Conservation (phyloP, 306 rosid genomes). For the Fragaria vesca region DNA sequence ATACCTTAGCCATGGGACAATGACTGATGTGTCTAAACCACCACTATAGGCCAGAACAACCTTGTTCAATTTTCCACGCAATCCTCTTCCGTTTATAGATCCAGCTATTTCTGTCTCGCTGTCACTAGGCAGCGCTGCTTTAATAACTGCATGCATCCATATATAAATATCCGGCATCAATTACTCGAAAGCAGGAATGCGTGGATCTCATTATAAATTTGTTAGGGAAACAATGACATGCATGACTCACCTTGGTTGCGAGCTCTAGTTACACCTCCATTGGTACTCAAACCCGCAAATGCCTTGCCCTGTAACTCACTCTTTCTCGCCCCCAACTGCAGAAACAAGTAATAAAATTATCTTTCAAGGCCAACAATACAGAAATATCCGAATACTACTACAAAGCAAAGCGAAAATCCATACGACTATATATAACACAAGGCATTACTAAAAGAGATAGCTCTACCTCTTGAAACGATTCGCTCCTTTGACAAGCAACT, state of each 20-base stretch:
- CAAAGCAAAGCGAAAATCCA: neutral
- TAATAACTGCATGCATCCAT: slow-evolving; percentile 43
- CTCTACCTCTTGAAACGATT: slow-evolving; percentile 31
- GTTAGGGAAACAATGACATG: neutral
- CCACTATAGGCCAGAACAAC: slow-evolving; percentile 97
- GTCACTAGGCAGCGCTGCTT: slow-evolving; percentile 42
- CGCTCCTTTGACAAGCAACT: slow-evolving; percentile 19
- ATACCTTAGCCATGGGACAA: slow-evolving; percentile 95
- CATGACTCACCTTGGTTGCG: slow-evolving; percentile 46
- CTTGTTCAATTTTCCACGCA: slow-evolving; percentile 84
- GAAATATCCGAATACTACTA: neutral
- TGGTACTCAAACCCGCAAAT: slow-evolving; percentile 15
- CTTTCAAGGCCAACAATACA: neutral
- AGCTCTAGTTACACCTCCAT: slow-evolving; percentile 32
- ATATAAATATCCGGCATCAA: slow-evolving; percentile 11
- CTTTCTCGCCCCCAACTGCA: slow-evolving; percentile 47
- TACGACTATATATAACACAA: neutral
- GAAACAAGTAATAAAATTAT: neutral
- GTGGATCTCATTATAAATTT: too few relatives aligned
- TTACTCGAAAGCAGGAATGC: too few relatives aligned
- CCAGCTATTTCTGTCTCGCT: slow-evolving; percentile 39
- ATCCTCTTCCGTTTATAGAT: slow-evolving; percentile 43
- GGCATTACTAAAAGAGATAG: neutral
- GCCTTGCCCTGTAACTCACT: slow-evolving; percentile 38
- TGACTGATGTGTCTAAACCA: slow-evolving; percentile 95